phyloP scores from a whole-genome alignment of 352 stramenopile species.

The Phytophthora multivora region DNA sequence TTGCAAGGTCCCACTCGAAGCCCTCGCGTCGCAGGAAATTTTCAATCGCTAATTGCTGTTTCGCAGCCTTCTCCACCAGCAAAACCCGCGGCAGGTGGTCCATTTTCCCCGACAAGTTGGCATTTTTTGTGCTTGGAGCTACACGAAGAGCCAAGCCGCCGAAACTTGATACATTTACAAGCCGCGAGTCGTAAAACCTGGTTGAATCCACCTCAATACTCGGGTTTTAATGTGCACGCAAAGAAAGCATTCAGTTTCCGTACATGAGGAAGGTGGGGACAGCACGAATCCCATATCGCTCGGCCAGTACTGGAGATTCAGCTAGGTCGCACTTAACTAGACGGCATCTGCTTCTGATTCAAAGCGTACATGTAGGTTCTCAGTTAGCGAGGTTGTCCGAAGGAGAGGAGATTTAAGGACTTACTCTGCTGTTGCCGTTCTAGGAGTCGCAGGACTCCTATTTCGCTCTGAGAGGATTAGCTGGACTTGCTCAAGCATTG shows the following conservation, averaged over 20 bases:
- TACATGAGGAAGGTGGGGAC: slow-evolving; percentile 81
- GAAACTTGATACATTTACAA: slow-evolving; percentile 69
- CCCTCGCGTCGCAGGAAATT: slow-evolving; percentile 63
- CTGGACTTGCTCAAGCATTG: slow-evolving; percentile 68
- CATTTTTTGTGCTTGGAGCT: slow-evolving; percentile 61
- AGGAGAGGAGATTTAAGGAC: neutral
- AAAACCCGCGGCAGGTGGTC: slow-evolving; percentile 66
- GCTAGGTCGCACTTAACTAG: slow-evolving; percentile 80
- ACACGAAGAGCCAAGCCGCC: slow-evolving; percentile 58
- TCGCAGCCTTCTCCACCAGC: slow-evolving; percentile 57
- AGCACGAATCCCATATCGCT: slow-evolving; percentile 74
- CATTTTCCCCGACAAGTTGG: slow-evolving; percentile 56
- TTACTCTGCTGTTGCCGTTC: slow-evolving; percentile 3
- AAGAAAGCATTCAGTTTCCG: neutral
- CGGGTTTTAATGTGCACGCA: neutral
- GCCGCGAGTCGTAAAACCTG: slow-evolving; percentile 66
- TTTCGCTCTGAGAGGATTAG: slow-evolving; percentile 31
- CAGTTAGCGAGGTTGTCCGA: slow-evolving; percentile 4
- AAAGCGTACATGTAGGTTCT: neutral
- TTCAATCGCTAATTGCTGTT: slow-evolving; percentile 64
- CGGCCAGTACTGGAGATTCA: slow-evolving; percentile 54
- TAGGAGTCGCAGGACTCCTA: slow-evolving; percentile 1
- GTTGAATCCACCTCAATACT: neutral
- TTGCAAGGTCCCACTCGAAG: slow-evolving; percentile 74
- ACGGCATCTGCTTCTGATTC: slow-evolving; percentile 41